Evolutionary conservation across 352 stramenopile genomes (phyloP).

Genomic region (Thalassiosira exigua): DNA sequence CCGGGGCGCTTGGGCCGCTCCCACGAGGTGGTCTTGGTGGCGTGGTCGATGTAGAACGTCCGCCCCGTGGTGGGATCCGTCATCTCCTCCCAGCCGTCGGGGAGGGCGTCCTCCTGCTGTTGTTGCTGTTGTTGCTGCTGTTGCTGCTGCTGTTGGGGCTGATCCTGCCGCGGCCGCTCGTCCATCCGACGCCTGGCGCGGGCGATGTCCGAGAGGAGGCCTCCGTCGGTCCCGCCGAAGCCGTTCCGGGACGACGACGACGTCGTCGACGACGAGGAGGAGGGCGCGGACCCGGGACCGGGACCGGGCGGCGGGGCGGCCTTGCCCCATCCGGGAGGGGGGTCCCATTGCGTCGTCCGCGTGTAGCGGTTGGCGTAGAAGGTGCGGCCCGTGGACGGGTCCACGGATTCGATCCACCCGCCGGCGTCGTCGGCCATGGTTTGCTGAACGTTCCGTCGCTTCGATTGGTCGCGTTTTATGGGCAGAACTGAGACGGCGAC

Average conservation of each 20-base stretch:
- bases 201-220: neutral
- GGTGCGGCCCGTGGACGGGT: slow-evolving; percentile 64
- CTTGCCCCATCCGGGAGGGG: slow-evolving; percentile 67
- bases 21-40: slow-evolving; percentile 78
- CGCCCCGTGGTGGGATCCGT: slow-evolving; percentile 71
- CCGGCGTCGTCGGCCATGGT: slow-evolving; percentile 1
- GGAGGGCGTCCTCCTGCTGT: slow-evolving; percentile 37
- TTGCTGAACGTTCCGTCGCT: too few species aligned
- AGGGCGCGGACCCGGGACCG: neutral
- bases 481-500: too few species aligned
- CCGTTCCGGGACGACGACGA: neutral
- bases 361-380: slow-evolving; percentile 82
- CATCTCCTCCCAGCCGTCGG: slow-evolving; percentile 79
- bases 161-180: neutral
- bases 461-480: too few species aligned
- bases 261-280: too few species aligned
- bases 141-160: slow-evolving; percentile 3
- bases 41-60: slow-evolving; percentile 82
- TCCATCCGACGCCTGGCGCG: neutral
- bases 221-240: neutral
- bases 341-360: slow-evolving; percentile 81
- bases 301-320: too few species aligned
- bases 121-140: slow-evolving; percentile 7
- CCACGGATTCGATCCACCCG: slow-evolving; percentile 75
- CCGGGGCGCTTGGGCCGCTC: slow-evolving; percentile 45